Evolutionary conservation across 306 rosid species (phyloP), one percentile per base, ranked within the genome.

Genomic region (Delonix regia): DNA sequence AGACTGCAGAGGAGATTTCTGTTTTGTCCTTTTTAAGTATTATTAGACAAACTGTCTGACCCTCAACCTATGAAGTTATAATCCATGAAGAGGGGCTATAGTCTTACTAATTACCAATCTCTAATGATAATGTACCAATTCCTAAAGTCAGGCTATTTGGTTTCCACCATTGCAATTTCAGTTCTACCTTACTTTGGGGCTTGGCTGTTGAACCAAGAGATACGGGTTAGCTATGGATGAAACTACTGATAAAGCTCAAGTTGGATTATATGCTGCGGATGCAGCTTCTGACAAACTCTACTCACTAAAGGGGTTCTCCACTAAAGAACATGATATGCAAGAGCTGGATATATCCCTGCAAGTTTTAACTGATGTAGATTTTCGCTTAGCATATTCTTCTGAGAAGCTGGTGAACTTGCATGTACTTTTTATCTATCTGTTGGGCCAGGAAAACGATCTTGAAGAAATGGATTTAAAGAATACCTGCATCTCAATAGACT

Each of bases 321-420:
- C 86, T 42, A 83, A 73, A 69, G 92, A 78, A 80, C 79, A 79
- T 25, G 90, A 78, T 53, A 51, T 67, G 72, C 83, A 86, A 69
- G 92, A 87, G 73, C 53, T 87, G 49, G 95, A 88, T 85, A 72
- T 71, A 28, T 84, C 86, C 42, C 73, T 81, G 84, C 89, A 91
- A 85, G 85, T 85, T 71, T 77, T 96, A 79, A 83, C 83, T 19
- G 89, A 86, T 80, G 75, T 93, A 66, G 99, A 91, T 83, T 83
- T 91, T 82, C 87, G 91, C 83, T 83, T 96, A 85, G 94, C 94
- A 24, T 91, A 86, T 91, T 88, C 84, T 76, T 90, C 96, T 0
- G 96, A 93, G 87, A 96, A 91, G 84, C 83, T 90, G 48, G 88
- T 86, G 86, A 96, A 90, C 87, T 86, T 93, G 78, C 92, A 90